phyloP scores from a whole-genome alignment of 257 asterid species.

The Solanum clarkiae region DNA sequence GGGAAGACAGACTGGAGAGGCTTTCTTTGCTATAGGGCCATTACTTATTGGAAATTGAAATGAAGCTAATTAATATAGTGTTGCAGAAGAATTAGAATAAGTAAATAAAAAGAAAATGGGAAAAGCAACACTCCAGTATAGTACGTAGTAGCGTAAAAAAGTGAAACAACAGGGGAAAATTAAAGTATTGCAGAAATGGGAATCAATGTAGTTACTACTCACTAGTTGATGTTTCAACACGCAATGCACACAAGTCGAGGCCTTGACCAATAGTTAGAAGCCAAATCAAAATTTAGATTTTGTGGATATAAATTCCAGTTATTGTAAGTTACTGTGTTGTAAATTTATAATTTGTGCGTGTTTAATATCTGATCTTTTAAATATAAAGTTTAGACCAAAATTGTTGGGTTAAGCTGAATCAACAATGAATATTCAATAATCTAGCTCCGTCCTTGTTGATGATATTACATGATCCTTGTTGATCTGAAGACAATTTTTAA shows the following conservation, averaged over 20 bases:
- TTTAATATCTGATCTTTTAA: no score
- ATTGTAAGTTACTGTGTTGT: no score
- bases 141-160: neutral
- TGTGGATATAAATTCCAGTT: no score
- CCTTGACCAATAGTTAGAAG: neutral
- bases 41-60: constrained; percentile 14
- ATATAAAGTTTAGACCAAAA: no score
- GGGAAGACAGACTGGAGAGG: neutral
- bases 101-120: neutral
- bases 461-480: neutral
- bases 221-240: neutral
- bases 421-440: no score
- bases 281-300: no score
- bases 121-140: neutral
- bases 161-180: neutral
- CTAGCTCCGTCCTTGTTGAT: no score
- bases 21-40: neutral
- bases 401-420: neutral
- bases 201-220: constrained; percentile 1
- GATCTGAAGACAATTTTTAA: no score
- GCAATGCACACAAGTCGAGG: neutral
- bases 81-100: neutral
- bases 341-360: no score
- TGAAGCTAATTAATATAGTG: neutral
- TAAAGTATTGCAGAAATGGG: neutral